phyloP scores from a whole-genome alignment of 108 stramenopile species.

The Stephanodiscus triporus region DNA sequence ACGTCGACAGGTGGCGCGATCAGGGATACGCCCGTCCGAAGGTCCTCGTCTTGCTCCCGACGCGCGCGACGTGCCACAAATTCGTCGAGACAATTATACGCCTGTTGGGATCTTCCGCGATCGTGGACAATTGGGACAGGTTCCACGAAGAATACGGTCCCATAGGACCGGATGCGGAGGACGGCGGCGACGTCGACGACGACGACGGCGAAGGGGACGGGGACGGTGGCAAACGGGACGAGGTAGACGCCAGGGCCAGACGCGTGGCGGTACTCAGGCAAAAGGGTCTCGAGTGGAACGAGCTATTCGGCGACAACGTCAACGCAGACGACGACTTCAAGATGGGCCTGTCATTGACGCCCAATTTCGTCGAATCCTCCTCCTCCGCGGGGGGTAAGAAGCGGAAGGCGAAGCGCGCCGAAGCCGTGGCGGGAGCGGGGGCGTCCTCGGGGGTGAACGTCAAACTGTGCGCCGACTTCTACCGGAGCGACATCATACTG shows the following conservation, averaged over 20 bases:
- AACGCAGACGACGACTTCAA: slow-evolving; percentile 96
- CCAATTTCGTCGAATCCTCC: slow-evolving; percentile 63
- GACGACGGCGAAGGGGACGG: slow-evolving; percentile 46
- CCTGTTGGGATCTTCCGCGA: slow-evolving; percentile 51
- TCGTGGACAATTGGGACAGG: slow-evolving; percentile 57
- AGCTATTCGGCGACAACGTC: slow-evolving; percentile 85
- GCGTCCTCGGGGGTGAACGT: slow-evolving; percentile 53
- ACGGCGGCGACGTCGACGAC: slow-evolving; percentile 33
- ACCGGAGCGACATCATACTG: slow-evolving; percentile 92
- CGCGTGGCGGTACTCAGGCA: slow-evolving; percentile 45
- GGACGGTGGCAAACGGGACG: slow-evolving; percentile 36
- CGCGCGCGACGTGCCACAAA: slow-evolving; percentile 69
- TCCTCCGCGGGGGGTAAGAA: slow-evolving; percentile 24
- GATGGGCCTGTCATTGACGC: slow-evolving; percentile 83
- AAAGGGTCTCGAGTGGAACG: slow-evolving; percentile 89
- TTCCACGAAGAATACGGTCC: slow-evolving; percentile 81
- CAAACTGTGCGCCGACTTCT: slow-evolving; percentile 91
- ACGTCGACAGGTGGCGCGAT: slow-evolving; percentile 66
- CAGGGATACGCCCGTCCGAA: slow-evolving; percentile 89
- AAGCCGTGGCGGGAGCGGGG: slow-evolving; percentile 16
- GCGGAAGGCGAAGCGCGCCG: slow-evolving; percentile 28
- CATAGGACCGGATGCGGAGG: slow-evolving; percentile 32
- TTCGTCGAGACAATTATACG: slow-evolving; percentile 68
- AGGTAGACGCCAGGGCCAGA: slow-evolving; percentile 29
- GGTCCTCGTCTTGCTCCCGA: slow-evolving; percentile 81